Conservation (phyloP, 148 eudicot genomes). For the Cornus suecica region DNA sequence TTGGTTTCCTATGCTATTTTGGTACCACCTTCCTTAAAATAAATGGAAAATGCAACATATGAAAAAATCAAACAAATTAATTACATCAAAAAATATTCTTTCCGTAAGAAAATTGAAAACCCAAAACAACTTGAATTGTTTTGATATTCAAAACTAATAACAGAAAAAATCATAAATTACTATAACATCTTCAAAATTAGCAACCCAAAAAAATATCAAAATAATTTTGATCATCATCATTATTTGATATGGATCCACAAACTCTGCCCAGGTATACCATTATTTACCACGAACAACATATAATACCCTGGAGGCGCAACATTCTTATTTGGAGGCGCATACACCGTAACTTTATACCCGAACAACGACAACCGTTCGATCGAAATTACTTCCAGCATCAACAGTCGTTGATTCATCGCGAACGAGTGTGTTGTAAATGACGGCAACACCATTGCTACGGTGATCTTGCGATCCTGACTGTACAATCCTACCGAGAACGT, state of each 20-base stretch:
- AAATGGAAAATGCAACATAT: too few relatives aligned
- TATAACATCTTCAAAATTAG: too few relatives aligned
- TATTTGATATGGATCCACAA: slow-evolving; percentile 55
- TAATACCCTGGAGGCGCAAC: slow-evolving; percentile 64
- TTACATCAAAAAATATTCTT: too few relatives aligned
- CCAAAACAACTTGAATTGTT: too few relatives aligned
- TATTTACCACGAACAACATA: slow-evolving; percentile 65
- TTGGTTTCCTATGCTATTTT: too few relatives aligned
- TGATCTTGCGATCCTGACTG: slow-evolving; percentile 15
- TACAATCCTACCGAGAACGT: slow-evolving; percentile 27
- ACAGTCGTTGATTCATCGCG: slow-evolving; percentile 71
- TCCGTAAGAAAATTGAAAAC: too few relatives aligned
- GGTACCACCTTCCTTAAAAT: too few relatives aligned
- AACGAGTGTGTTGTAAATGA: slow-evolving; percentile 71
- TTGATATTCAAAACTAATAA: too few relatives aligned
- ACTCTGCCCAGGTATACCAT: slow-evolving; percentile 56
- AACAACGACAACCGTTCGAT: slow-evolving; percentile 29
- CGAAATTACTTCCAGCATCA: slow-evolving; percentile 25
- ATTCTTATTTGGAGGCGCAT: slow-evolving; percentile 39
- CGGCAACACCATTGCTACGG: slow-evolving; percentile 59
- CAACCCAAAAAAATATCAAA: too few relatives aligned
- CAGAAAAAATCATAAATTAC: too few relatives aligned
- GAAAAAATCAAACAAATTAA: too few relatives aligned
- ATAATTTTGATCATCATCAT: neutral
- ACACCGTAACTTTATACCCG: slow-evolving; percentile 38